Evolutionary conservation across 257 asterid genomes (phyloP).

Genomic region (Solanum sitiens): DNA sequence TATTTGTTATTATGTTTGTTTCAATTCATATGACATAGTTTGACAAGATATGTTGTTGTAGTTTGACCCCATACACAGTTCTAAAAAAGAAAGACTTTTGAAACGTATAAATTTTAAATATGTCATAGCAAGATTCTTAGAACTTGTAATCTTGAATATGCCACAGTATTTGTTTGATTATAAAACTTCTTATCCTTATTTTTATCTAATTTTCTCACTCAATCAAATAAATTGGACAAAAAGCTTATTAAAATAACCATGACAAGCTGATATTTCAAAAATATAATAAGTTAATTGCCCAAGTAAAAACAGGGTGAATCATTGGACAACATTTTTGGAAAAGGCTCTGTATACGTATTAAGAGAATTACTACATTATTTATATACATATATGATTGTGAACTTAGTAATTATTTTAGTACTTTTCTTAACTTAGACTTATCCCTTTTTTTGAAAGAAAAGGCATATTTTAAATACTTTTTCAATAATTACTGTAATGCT

Average conservation of each 20-base stretch:
- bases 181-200: background rate
- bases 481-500: background rate
- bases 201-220: no score
- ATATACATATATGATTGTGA: background rate
- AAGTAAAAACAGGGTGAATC: no score
- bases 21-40: no score
- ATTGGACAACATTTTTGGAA: background rate
- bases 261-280: no score
- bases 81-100: background rate
- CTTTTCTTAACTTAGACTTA: background rate
- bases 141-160: background rate
- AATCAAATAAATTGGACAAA: no score
- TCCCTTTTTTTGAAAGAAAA: background rate
- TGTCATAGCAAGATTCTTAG: background rate
- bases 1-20: background rate
- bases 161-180: background rate
- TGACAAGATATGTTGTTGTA: no score
- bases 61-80: background rate
- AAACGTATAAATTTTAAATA: no score
- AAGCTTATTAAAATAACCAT: no score
- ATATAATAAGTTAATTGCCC: no score
- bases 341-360: background rate
- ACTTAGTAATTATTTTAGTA: background rate
- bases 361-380: background rate
- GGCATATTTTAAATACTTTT: background rate